A percentile compares a stretch with the other conserved stretches of the same genome.
Evolutionary conservation across 1,284 basidiomycete genomes (phyloP).

Genomic region (Lentinula novae-zelandiae): DNA sequence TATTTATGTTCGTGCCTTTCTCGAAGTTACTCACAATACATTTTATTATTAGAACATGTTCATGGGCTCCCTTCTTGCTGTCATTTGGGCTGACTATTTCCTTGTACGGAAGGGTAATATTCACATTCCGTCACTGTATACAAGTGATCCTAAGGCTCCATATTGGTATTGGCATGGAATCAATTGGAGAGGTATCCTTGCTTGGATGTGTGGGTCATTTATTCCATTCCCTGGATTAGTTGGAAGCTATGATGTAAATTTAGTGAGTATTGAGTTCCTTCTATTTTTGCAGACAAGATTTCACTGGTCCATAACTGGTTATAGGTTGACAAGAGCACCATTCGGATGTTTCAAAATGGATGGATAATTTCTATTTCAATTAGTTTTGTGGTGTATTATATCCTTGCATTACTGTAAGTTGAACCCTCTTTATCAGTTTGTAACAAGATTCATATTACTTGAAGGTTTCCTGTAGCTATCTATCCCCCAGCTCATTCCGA

Average conservation of each 20-base stretch:
- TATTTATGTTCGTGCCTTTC: not conserved
- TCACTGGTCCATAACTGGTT: not conserved
- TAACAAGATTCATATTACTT: not conserved
- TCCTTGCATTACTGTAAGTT: not conserved
- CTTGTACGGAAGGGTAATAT: slow-evolving; percentile 7
- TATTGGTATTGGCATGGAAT: slow-evolving; percentile 11
- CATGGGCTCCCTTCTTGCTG: slow-evolving; percentile 5
- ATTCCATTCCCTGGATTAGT: slow-evolving; percentile 9
- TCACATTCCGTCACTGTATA: slow-evolving; percentile 7
- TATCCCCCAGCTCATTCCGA: not conserved
- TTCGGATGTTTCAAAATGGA: slow-evolving; percentile 8
- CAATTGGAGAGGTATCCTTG: slow-evolving; percentile 8
- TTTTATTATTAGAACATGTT: slow-evolving; percentile 2
- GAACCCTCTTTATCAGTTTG: not conserved
- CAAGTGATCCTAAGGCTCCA: not conserved
- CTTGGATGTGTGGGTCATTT: slow-evolving; percentile 9
- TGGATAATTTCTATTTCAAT: slow-evolving; percentile 7
- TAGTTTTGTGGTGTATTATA: slow-evolving; percentile 7
- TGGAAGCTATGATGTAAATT: slow-evolving; percentile 3
- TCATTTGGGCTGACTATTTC: slow-evolving; percentile 11
- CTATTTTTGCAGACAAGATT: too few relatives aligned
- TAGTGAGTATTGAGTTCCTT: not conserved
- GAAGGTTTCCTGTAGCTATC: slow-evolving; percentile 3
- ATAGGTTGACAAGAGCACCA: slow-evolving; percentile 4
- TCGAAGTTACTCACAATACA: not conserved